Percentiles rank a stretch among this genome's conserved stretches.
phyloP scores from a whole-genome alignment of 2,329 filamentous ascomycete species.

The Salinomyces thailandicus region DNA sequence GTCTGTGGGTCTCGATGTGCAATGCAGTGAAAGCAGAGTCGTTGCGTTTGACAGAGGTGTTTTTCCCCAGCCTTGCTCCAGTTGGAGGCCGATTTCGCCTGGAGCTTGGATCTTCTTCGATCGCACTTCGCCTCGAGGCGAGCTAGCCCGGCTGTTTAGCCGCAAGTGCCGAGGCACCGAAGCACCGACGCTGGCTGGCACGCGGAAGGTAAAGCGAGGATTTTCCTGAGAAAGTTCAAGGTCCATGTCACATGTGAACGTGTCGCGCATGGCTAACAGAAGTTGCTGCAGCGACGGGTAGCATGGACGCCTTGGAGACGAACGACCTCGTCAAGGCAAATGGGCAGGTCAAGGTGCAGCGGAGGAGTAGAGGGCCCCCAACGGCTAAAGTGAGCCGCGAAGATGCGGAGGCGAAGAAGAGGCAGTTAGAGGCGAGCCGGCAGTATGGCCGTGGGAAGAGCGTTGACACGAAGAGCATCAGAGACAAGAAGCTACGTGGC shows the following conservation, averaged over 20 bases:
- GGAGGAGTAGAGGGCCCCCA: slow-evolving; percentile 13
- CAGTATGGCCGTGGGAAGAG: slow-evolving; percentile 76
- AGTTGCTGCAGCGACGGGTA: too few relatives aligned
- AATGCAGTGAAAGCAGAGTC: too few relatives aligned
- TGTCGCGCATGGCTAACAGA: too few relatives aligned
- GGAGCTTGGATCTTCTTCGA: neutral
- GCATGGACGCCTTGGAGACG: slow-evolving; percentile 15
- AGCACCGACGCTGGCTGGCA: too few relatives aligned
- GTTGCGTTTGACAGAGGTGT: neutral
- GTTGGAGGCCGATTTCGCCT: neutral
- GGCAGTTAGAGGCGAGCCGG: slow-evolving; percentile 26
- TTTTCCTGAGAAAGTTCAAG: slow-evolving; percentile 1
- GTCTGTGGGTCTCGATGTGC: neutral
- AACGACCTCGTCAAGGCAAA: slow-evolving; percentile 18
- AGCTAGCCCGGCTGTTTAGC: neutral
- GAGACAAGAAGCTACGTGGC: slow-evolving; percentile 79
- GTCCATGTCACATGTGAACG: neutral
- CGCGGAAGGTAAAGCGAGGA: neutral
- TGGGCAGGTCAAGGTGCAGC: slow-evolving; percentile 17
- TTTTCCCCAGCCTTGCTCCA: neutral
- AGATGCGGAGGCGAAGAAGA: slow-evolving; percentile 21
- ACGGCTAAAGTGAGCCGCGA: slow-evolving; percentile 25
- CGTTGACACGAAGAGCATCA: slow-evolving; percentile 61
- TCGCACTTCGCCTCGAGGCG: too few relatives aligned
- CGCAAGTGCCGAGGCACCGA: too few relatives aligned